phyloP scores from a whole-genome alignment of 2,329 filamentous ascomycete species.

The Penicillium oxalicum region DNA sequence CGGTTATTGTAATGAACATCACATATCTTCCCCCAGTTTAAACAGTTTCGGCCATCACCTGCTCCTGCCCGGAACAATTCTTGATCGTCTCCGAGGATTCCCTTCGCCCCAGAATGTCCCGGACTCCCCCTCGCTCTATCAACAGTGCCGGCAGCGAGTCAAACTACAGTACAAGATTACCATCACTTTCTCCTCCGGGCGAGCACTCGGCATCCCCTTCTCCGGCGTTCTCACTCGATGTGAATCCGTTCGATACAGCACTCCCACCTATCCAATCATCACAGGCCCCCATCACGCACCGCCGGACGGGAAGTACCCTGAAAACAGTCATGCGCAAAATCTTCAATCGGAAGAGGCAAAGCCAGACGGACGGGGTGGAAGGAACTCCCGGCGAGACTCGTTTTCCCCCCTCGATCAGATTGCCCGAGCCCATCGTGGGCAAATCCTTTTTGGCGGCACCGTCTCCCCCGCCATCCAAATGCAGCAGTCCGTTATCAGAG shows the following conservation, averaged over 20 bases:
- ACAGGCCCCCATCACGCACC: conserved; percentile 26
- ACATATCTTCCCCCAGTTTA: not conserved
- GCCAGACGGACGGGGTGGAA: conserved; percentile 27
- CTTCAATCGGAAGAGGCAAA: conserved; percentile 37
- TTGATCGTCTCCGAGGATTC: not conserved
- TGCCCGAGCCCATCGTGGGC: conserved; percentile 10
- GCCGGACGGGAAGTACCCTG: conserved; percentile 37
- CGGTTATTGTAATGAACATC: conserved; percentile 18
- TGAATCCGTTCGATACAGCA: conserved; percentile 24
- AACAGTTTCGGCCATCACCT: not conserved
- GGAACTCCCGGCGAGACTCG: conserved; percentile 18
- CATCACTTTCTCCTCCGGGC: conserved; percentile 9
- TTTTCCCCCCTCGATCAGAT: conserved; percentile 9
- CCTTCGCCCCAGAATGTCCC: conserved; percentile 11
- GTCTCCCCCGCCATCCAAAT: conserved; percentile 22
- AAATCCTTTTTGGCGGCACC: conserved; percentile 20
- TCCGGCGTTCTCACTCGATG: conserved; percentile 8
- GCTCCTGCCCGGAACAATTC: not conserved
- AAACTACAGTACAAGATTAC: conserved; percentile 6
- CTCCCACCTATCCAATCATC: conserved; percentile 28
- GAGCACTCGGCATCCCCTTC: conserved; percentile 17
- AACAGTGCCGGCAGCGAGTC: conserved; percentile 19
- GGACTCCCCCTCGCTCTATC: conserved; percentile 11
- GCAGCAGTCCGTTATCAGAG: conserved; percentile 19
- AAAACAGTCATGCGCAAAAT: conserved; percentile 43